Conservation (phyloP, 169 alveolate genomes). For the Perkinsus marinus region DNA sequence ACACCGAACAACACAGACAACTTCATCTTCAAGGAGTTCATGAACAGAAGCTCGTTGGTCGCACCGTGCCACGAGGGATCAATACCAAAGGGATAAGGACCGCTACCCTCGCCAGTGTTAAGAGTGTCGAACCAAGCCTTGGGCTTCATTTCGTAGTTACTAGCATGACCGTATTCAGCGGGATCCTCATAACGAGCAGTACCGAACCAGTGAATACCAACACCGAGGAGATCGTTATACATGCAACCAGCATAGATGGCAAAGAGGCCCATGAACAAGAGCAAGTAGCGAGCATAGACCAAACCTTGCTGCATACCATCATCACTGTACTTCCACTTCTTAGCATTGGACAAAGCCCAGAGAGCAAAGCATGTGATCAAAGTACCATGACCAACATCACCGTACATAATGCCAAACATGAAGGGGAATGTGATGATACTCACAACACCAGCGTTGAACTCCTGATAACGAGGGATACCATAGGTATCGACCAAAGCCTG, state of each 20-base stretch:
- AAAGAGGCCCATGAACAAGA: slow-evolving; percentile 84
- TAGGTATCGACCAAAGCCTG: slow-evolving; percentile 94
- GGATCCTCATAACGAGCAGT: slow-evolving; percentile 28
- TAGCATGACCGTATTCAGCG: background rate
- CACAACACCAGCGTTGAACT: slow-evolving; percentile 91
- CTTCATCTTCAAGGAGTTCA: slow-evolving; percentile 96
- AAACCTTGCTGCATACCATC: slow-evolving; percentile 43
- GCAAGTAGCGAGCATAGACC: slow-evolving; percentile 70
- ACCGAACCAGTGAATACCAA: slow-evolving; percentile 82
- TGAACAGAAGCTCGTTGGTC: slow-evolving; percentile 78
- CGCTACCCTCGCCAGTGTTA: slow-evolving; percentile 2
- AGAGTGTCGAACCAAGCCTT: background rate
- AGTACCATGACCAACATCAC: slow-evolving; percentile 98
- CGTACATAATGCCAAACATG: slow-evolving; percentile 99
- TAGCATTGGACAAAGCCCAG: slow-evolving; percentile 44
- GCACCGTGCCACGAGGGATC: slow-evolving; percentile 98
- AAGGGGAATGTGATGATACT: slow-evolving; percentile 97
- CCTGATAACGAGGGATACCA: slow-evolving; percentile 97
- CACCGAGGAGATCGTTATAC: slow-evolving; percentile 92
- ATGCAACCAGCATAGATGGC: slow-evolving; percentile 87
- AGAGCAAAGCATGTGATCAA: slow-evolving; percentile 59
- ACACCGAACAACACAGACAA: slow-evolving; percentile 83
- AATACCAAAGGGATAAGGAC: slow-evolving; percentile 87
- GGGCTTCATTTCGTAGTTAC: background rate
- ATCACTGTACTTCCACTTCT: slow-evolving; percentile 39